phyloP scores from a whole-genome alignment of 2,329 filamentous ascomycete species.

The Leptographium radiaticola region DNA sequence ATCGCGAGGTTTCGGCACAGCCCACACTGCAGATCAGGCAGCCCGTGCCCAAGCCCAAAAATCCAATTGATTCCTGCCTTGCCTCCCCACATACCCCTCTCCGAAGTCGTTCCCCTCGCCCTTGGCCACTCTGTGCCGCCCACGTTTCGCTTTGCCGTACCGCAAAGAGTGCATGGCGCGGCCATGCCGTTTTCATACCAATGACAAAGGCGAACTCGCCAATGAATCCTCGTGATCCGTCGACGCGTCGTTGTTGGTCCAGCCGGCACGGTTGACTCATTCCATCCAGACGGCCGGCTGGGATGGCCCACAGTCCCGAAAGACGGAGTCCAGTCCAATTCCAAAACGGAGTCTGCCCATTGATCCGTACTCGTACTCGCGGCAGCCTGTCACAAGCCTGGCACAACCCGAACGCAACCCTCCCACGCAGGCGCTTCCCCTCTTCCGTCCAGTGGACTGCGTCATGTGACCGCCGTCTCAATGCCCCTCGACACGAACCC shows the following conservation, averaged over 20 bases:
- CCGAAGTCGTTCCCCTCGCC: not conserved
- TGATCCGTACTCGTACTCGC: not conserved
- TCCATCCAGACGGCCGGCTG: not conserved
- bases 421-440: not conserved
- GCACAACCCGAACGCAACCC: slow-evolving; percentile 2
- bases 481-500: not conserved
- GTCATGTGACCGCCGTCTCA: not conserved
- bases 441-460: not conserved
- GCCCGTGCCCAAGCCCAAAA: not conserved
- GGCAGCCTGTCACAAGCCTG: not conserved
- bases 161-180: slow-evolving; percentile 13
- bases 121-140: slow-evolving; percentile 19
- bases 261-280: no score
- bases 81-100: not conserved
- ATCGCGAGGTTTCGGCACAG: not conserved
- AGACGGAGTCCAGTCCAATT: not conserved
- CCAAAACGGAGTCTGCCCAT: not conserved
- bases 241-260: no score
- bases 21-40: not conserved
- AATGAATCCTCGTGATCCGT: no score
- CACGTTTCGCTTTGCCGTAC: slow-evolving; percentile 28
- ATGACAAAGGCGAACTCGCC: no score
- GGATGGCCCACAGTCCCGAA: not conserved
- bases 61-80: not conserved
- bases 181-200: no score